phyloP scores from a whole-genome alignment of 139 green algal species.

The Limnomonas spitsbergensis region DNA sequence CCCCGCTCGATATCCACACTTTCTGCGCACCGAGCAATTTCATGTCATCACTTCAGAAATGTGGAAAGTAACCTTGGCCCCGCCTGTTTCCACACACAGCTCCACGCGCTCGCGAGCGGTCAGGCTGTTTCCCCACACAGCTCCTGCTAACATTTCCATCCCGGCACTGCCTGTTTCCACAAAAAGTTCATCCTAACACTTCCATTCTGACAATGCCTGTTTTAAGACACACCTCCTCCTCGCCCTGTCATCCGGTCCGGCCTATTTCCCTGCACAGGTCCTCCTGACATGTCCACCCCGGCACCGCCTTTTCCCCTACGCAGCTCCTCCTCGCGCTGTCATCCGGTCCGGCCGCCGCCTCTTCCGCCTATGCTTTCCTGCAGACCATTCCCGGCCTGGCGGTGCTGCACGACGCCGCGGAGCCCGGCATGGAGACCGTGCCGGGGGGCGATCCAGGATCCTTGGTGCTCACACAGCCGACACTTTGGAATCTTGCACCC shows the following conservation, averaged over 20 bases:
- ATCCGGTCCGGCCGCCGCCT: slow-evolving; percentile 19
- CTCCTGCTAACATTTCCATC: no score
- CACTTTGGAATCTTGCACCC: slow-evolving; percentile 46
- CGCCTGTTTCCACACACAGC: no score
- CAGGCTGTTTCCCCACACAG: no score
- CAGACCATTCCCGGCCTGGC: slow-evolving; percentile 28
- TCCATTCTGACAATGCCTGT: background rate
- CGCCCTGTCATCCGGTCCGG: background rate
- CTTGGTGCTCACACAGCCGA: slow-evolving; percentile 9
- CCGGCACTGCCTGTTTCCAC: no score
- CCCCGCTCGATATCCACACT: no score
- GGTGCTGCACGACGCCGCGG: slow-evolving; percentile 33
- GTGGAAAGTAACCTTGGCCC: no score
- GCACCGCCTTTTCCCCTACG: background rate
- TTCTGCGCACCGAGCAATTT: no score
- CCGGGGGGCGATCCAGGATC: background rate
- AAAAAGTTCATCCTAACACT: no score
- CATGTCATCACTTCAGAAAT: no score
- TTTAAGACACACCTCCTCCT: background rate
- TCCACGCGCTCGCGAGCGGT: no score
- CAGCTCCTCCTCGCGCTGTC: slow-evolving; percentile 27
- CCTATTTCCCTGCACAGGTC: background rate
- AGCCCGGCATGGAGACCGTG: slow-evolving; percentile 15
- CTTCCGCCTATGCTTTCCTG: slow-evolving; percentile 51
- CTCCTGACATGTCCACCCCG: background rate